Percentiles rank a stretch among this genome's conserved stretches.
phyloP scores from a whole-genome alignment of 371 early-diverging fungal genomes.

The Cladochytrium tenue region DNA sequence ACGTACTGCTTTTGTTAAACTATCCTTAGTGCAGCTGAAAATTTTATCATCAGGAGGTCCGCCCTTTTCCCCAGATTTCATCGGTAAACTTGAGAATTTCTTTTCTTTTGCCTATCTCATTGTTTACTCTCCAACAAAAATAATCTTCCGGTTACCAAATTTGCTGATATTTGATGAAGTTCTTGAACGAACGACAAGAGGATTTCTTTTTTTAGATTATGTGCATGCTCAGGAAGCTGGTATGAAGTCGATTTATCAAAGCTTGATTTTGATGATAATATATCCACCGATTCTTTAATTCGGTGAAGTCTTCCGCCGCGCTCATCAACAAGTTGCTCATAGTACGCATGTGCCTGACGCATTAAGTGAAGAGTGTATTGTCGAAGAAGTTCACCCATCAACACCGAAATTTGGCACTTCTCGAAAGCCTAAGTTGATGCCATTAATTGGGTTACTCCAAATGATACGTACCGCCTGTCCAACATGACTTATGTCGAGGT shows the following conservation, averaged over 20 bases:
- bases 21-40: conserved; percentile 46
- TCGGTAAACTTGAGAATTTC: neutral
- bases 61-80: conserved; percentile 20
- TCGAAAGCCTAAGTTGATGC: conserved; percentile 45
- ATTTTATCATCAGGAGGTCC: conserved; percentile 33
- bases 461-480: neutral
- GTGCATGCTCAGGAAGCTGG: conserved; percentile 42
- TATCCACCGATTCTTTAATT: conserved; percentile 30
- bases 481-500: neutral
- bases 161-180: conserved; percentile 31
- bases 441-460: too few relatives aligned
- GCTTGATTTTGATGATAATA: too few relatives aligned
- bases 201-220: conserved; percentile 38
- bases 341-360: conserved; percentile 27
- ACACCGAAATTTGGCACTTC: conserved; percentile 41
- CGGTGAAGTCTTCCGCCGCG: conserved; percentile 47
- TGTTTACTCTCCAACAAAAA: too few relatives aligned
- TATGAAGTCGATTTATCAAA: too few relatives aligned
- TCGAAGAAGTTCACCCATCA: conserved; percentile 45
- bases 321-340: conserved; percentile 48
- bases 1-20: conserved; percentile 38
- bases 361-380: conserved; percentile 37
- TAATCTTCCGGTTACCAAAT: conserved; percentile 24
- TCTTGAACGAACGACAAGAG: conserved; percentile 46
- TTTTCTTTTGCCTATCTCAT: too few relatives aligned